Evolutionary conservation across 2,329 filamentous ascomycete species (phyloP).

Genomic region (Monosporascus sp.): DNA sequence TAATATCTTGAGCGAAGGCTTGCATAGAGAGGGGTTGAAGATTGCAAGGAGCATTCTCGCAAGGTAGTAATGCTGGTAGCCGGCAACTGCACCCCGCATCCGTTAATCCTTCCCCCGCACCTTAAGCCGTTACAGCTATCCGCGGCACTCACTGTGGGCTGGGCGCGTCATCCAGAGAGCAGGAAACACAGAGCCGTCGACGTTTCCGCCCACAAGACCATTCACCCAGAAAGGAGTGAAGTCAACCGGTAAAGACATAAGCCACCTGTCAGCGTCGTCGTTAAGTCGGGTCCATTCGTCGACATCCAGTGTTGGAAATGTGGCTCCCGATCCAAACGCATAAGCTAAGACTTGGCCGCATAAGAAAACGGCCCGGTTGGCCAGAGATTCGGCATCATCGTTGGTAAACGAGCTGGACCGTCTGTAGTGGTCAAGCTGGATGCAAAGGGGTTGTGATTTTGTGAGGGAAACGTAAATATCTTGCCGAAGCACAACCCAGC

Average conservation of each 20-base stretch:
- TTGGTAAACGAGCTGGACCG: slow-evolving; percentile 19
- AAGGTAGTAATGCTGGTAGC: slow-evolving; percentile 2
- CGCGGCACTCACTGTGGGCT: not conserved
- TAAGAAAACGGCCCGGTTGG: slow-evolving; percentile 21
- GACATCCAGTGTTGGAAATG: slow-evolving; percentile 7
- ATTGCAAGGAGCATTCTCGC: slow-evolving; percentile 3
- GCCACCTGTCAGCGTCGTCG: slow-evolving; percentile 9
- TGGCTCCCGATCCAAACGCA: slow-evolving; percentile 25
- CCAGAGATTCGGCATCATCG: slow-evolving; percentile 18
- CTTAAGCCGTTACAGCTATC: not conserved
- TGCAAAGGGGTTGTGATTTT: slow-evolving; percentile 31
- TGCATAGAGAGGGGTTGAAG: slow-evolving; percentile 1
- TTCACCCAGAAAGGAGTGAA: slow-evolving; percentile 12
- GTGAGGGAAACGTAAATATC: slow-evolving; percentile 42
- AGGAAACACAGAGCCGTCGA: slow-evolving; percentile 22
- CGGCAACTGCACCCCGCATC: not conserved
- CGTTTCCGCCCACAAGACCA: not conserved
- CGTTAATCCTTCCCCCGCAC: not conserved
- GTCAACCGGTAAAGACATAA: slow-evolving; percentile 13
- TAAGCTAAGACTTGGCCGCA: slow-evolving; percentile 27
- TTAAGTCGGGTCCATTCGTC: slow-evolving; percentile 1
- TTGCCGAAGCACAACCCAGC: slow-evolving; percentile 44
- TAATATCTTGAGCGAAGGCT: not conserved
- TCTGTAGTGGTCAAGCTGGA: slow-evolving; percentile 30
- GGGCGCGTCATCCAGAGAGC: slow-evolving; percentile 1